Evolutionary conservation across 306 rosid genomes (phyloP).

Genomic region (Ziziphus jujuba): DNA sequence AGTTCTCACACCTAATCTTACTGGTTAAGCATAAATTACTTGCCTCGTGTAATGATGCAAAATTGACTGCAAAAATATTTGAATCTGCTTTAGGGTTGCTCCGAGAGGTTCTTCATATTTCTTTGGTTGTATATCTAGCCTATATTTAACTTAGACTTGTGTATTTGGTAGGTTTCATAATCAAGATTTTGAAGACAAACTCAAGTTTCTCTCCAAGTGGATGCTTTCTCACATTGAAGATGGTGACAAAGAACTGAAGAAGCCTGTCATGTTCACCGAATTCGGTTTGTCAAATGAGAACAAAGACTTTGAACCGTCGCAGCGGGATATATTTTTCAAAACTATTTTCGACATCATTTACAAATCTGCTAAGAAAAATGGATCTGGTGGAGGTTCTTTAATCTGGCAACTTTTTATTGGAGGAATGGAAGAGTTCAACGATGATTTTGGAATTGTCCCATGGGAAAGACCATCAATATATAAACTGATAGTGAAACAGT

Average conservation of each 20-base stretch:
- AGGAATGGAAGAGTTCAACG: constrained; percentile 73
- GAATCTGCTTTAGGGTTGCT: no score
- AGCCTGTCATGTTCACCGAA: constrained; percentile 90
- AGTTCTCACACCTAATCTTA: no score
- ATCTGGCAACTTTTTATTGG: constrained; percentile 84
- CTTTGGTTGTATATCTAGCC: background rate
- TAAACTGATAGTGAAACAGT: constrained; percentile 52
- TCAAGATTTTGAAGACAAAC: constrained; percentile 53
- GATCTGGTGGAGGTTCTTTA: constrained; percentile 80
- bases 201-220: constrained; percentile 81
- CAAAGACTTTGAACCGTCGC: constrained; percentile 48
- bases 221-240: constrained; percentile 94
- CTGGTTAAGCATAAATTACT: no score
- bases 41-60: no score
- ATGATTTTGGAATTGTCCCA: constrained; percentile 85
- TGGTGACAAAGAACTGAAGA: constrained; percentile 68
- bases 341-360: constrained; percentile 54
- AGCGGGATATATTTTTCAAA: constrained; percentile 62
- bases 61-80: no score
- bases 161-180: constrained; percentile 56
- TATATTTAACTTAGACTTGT: background rate
- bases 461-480: constrained; percentile 58
- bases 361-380: constrained; percentile 76
- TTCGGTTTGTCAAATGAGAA: constrained; percentile 72
- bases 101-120: background rate